Base-by-base conservation (phyloP, 2,329 filamentous ascomycete genomes). In the Arthroderma sp. region DNA sequence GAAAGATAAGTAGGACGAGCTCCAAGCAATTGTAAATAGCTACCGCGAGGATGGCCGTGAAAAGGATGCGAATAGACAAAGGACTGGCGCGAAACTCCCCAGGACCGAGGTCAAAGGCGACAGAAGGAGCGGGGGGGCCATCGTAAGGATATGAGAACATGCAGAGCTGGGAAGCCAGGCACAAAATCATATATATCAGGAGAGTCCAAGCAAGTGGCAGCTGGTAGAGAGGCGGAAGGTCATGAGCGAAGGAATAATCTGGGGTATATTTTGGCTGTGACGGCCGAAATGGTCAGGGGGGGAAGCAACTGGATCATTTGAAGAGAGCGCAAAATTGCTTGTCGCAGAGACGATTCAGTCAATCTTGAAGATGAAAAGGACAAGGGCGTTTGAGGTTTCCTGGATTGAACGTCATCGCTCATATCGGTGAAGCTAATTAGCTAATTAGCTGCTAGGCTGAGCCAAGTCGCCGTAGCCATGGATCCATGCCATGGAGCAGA, bases 1-100 rank as follows among this genome's bases (percentile, higher is more conserved):
- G 63, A 44, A 76, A 68, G 31, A 74, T 69, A 43, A 76, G 67
- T n/a, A 74, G 61, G 28, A 75, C 66, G 21, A 77, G 68, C 58
- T 77, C 75, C 17, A 75, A 13, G 17, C 37, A 19, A 17, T 55
- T 55, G 54, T 55, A 55, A 13, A 55, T 44, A 17, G 54, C 54
- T 15, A 55, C 23, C 11, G 54, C 33, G 15, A 55, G 37, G 8
- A 55, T 6, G 3, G 28, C 54, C 37, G 38, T 55, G 19, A 13
- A 33, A n/a, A 31, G 21, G 5, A 25, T 55, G 25, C 28, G 37
- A 13, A 55, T 5, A 25, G 54, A 8, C 25, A 21, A 38, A 3
- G 52, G n/a, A 21, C 35, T n/a, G 17, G 2, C 2, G 4, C 28
- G 47, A 4, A 51, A 51, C n/a, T 25, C 15, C 25, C 17, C 28